Evolutionary conservation across 129 eudicot species (phyloP), one percentile per base, ranked within the genome.

Genomic region (Tagetes erecta): DNA sequence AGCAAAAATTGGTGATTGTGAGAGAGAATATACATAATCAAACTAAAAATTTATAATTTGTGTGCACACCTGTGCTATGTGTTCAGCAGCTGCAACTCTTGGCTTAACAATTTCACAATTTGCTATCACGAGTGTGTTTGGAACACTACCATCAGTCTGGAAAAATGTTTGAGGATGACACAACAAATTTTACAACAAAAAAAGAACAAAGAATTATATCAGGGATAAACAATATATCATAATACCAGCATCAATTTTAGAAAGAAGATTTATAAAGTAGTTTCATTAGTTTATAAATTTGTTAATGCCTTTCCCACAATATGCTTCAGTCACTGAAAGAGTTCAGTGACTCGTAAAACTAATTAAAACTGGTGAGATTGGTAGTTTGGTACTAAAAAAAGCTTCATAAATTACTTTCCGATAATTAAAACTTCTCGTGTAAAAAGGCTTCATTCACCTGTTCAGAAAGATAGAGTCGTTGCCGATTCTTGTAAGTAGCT

Each of bases 51-150:
- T 50, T 12, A 39, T 10, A 12, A 6, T 64, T 7, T 63, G 6
- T 36, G 49, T 39, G 3, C 27, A 72, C 78, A 93, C 98, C 95
- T 90, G 96, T 55, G 96, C 83, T 76, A 93, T 86, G 84, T 90
- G 98, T 76, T 90, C 92, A 52, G 96, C 95, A 6, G 98, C 96
- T 45, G 96, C 98, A 81, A 93, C 96, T 80, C 98, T 84, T 52
- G 90, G 85, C 80, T 93, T 90, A 64, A 93, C 98, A 81, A 90
- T 83, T 77, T 93, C 95, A 83, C 94, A 91, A 50, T 90, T 93
- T 65, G 98, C 96, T 39, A 93, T 87, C 53, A 93, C 92, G 12
- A 93, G 91, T 64, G 96, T 90, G 82, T 90, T 93, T 71, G 95
- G 98, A 70, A 93, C 92, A 72, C 92, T 89, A 49, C 98, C 98